Base-by-base conservation (phyloP, 176 grass and related monocot species). In the Miscanthus lutarioriparius region DNA sequence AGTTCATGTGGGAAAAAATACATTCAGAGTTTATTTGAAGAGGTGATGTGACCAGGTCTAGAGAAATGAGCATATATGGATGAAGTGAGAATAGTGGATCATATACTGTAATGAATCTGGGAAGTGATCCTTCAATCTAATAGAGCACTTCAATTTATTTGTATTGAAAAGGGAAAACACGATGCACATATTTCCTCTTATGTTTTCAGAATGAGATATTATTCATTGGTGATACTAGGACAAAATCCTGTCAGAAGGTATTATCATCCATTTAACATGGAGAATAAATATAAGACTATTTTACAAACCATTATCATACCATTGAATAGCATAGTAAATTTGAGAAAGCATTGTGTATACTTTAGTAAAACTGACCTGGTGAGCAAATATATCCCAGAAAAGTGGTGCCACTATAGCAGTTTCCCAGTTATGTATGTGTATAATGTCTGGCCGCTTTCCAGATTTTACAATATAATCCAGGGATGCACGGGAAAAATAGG, bases 301-400 rank as follows among this genome's bases (percentile, higher is more conserved):
- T 4, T 61, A 8, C 33, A 14, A 41, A 7, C 75, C 39, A 77
- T 61, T 39, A 36, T 75, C 51, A 36, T 61, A 58, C 20, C 75
- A 36, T 59, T 39, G 39, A 62, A 62, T 36, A 56, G 48, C 20
- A 38, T 4, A 74, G 17, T 74, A 61, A 39, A 25, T 56, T 68
- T 35, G 6, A 53, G 44, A 69, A 53, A 49, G 43, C 64, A 37
- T 3, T 67, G 19, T 37, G 62, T 26, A 35, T 30, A 33, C 61
- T 87, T 53, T 30, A 78, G 22, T 41, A 88, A 38, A 78, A 82
- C 69, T 80, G 48, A 89, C 87, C 87, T 92, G 90, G 39, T 86
- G 87, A 80, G 88, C 90, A 84, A 89, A 92, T 70, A 83, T 72
- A 72, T 92, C 90, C 90, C 90, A 92, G 75, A 92, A 92, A 65